phyloP scores from a whole-genome alignment of 192 early-diverging fungal species.

The Coemansia asiatica region DNA sequence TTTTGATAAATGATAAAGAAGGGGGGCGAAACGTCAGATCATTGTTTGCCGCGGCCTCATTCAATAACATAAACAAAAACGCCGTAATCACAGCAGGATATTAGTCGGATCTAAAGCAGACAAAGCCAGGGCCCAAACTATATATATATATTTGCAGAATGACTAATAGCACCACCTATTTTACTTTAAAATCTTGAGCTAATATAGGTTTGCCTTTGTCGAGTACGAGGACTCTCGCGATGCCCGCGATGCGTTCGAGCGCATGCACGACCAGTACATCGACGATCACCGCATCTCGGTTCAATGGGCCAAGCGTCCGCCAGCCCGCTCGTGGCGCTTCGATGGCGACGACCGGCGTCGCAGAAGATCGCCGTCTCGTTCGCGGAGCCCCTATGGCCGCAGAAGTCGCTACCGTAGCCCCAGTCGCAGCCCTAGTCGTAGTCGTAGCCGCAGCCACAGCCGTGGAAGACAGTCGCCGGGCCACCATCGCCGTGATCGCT shows the following conservation, averaged over 20 bases:
- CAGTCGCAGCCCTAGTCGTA: conserved; percentile 23
- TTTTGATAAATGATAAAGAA: no score
- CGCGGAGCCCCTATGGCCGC: conserved; percentile 26
- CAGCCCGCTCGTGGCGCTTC: conserved; percentile 77
- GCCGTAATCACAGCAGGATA: no score
- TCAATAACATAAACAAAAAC: no score
- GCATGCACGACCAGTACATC: conserved; percentile 82
- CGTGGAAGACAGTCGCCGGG: not conserved
- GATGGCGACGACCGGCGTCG: conserved; percentile 59
- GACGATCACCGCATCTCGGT: conserved; percentile 80
- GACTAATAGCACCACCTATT: no score
- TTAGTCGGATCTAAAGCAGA: no score
- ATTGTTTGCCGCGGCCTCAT: no score
- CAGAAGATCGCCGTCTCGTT: conserved; percentile 41
- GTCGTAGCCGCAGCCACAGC: conserved; percentile 20
- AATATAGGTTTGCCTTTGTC: conserved; percentile 88
- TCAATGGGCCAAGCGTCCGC: conserved; percentile 90
- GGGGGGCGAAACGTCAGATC: no score
- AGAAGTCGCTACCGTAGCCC: conserved; percentile 14
- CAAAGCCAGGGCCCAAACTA: not conserved
- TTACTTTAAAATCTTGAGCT: no score
- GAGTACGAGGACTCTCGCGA: conserved; percentile 92
- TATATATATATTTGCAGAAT: not conserved
- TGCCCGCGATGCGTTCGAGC: conserved; percentile 89
- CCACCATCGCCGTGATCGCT: conserved; percentile 4